A percentile compares a stretch with the other conserved stretches of the same genome.
Conservation (phyloP, 768 basidiomycete species). For the Xerocomus brunneocitrinus region DNA sequence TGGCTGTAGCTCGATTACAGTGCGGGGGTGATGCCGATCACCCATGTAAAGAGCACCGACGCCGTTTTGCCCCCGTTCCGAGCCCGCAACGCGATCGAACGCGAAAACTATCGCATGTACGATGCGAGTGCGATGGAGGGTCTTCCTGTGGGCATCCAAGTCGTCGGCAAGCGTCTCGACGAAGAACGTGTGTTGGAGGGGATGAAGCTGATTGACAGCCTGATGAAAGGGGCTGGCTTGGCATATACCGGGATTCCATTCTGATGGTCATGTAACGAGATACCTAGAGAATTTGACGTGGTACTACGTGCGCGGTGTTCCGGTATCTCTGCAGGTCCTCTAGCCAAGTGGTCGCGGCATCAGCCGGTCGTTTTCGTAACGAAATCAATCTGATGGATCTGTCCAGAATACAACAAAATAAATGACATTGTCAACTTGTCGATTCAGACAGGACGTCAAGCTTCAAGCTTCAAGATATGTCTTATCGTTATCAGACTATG, state of each 20-base stretch:
- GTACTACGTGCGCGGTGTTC: not conserved
- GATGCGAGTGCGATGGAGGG: conserved; percentile 40
- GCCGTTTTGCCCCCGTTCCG: conserved; percentile 20
- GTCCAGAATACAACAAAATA: too few species aligned
- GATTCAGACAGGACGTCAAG: not conserved
- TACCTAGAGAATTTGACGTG: too few species aligned
- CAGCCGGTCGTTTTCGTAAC: too few species aligned
- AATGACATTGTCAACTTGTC: too few species aligned
- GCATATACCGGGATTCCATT: conserved; percentile 25
- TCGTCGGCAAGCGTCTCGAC: conserved; percentile 40
- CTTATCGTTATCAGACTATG: not conserved
- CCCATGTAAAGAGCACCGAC: conserved; percentile 36
- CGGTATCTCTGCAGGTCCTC: too few species aligned
- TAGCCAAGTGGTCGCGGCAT: too few species aligned
- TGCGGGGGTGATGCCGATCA: conserved; percentile 44
- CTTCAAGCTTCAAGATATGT: not conserved
- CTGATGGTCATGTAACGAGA: not conserved
- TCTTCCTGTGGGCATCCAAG: conserved; percentile 42
- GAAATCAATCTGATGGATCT: not conserved
- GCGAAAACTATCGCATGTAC: conserved; percentile 40
- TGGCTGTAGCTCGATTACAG: conserved; percentile 38
- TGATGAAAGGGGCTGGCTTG: conserved; percentile 22
- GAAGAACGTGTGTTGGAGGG: conserved; percentile 47
- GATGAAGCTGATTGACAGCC: conserved; percentile 38
- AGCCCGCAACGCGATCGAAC: conserved; percentile 35